Evolutionary conservation across 805 yeast species (phyloP), one percentile per base, ranked within the genome.

Genomic region (Cyberlindnera subsufficiens): DNA sequence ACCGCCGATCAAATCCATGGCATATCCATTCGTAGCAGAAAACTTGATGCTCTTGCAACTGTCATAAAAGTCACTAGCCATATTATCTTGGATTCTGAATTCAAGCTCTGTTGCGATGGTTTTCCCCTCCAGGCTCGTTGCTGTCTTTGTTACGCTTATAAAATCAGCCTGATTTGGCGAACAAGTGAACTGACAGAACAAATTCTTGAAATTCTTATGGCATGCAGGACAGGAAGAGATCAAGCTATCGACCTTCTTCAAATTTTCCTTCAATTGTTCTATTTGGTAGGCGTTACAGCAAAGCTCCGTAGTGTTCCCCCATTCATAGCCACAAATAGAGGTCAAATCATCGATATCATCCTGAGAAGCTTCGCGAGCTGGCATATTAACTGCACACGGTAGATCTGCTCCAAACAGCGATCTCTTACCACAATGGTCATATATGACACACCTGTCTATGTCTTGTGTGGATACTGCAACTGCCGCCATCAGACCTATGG

Each of bases 1-100:
- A n/a, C 99, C 99, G 7, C 99, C 99, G 34, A 91, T 82, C 33
- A 91, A 71, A 59, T 91, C 98, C 97, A 91, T 89, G 9, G 96
- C 98, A 55, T 75, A 86, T 3, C 97, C 96, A 62, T 90, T 91
- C 3, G 97, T 89, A 7, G 96, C 96, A 4, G 91, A 80, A 61
- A 93, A 90, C 64, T 91, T 89, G 59, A 91, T 83, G 49, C 82
- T 79, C 53, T 85, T 85, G 66, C 99, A 91, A 2, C 96, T 86
- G 43, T 89, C 84, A 58, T 68, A 91, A 54, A 91, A 78, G 2
- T 55, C 67, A 0, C 69, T 54, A 0, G 96, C 96, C 68, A 78
- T 77, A 1, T 54, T 54, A 1, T 75, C 69, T 44, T 76, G 77
- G 5, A 87, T 76, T 53, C 58, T 81, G 52, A 79, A 80, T 35